Evolutionary conservation across 1,139 yeast species (phyloP), one percentile per base, ranked within the genome.

Genomic region (Hyphopichia buzzinii): DNA sequence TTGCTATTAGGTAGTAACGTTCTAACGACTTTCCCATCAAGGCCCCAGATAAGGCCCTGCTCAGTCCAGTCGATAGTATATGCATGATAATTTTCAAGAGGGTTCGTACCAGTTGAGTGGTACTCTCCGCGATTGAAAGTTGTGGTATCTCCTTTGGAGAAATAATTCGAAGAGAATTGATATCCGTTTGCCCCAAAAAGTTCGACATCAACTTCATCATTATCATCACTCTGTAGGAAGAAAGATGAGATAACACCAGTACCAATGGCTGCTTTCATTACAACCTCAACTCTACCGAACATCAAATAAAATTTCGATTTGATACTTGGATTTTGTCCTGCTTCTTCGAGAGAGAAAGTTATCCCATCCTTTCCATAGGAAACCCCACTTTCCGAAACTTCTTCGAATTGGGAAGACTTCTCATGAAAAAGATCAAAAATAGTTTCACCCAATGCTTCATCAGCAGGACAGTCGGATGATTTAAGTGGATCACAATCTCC

Each of bases 141-240:
- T 3, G 79, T 58, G 2, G 85, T 79, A 48, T 84, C 69, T 41
- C 96, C 96, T 55, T 87, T 84, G 27, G 87, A 77, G 62, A 87
- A 89, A 58, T 63, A 89, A 59, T 89, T 88, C 26, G 92, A 73
- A 62, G 87, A 96, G 52, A 85, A 81, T 53, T 83, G 79, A 30
- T 75, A 67, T 14, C 68, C 69, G 52, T 86, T 92, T 37, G 84
- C 79, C 17, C 96, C 96, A 38, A 84, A 69, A 77, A 92, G 81
- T 58, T 88, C 96, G 36, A 86, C 60, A 62, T 88, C 96, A 31
- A 88, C 79, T 62, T 88, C 96, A 59, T 88, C 96, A 44, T 82
- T 65, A 50, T 84, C 95, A 56, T 88, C 96, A 47, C 89, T 81
- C 57, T 87, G 95, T 41, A 88, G 67, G 47, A 81, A 87, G 50